Percentiles rank a stretch among this genome's conserved stretches.
These are phyloP conservation scores for Pezicula radicicola DNA, from an alignment of 2,329 filamentous ascomycete genomes.

Conservation along the genomic window DNA sequence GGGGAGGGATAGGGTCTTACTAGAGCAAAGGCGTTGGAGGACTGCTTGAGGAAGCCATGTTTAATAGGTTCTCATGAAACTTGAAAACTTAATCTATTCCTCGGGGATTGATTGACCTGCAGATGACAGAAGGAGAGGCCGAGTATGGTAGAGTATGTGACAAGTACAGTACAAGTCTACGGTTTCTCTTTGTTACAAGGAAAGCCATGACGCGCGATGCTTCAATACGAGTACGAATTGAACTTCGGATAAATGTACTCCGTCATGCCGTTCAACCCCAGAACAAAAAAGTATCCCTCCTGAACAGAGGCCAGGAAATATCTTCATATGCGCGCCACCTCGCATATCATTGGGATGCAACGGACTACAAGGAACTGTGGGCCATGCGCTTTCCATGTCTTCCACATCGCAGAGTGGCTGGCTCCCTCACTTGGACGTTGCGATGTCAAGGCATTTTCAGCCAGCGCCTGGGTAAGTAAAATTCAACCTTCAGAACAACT, in stretches of 20 bases:
- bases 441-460: background rate
- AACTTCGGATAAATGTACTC: too few species aligned
- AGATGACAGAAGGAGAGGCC: too few species aligned
- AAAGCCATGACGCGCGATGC: too few species aligned
- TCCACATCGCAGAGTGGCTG: slow-evolving; percentile 29
- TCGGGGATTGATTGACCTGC: too few species aligned
- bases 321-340: background rate
- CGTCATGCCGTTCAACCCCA: too few species aligned
- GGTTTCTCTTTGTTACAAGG: too few species aligned
- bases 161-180: too few species aligned
- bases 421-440: slow-evolving; percentile 15
- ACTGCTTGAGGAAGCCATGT: slow-evolving; percentile 71
- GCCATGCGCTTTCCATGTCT: slow-evolving; percentile 38
- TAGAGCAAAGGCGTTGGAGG: slow-evolving; percentile 69
- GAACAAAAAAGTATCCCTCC: too few species aligned
- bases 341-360: slow-evolving; percentile 32
- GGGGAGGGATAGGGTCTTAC: slow-evolving; percentile 41
- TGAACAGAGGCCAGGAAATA: background rate
- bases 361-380: slow-evolving; percentile 31
- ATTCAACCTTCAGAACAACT: background rate
- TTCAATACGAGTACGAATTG: too few species aligned
- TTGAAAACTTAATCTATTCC: background rate
- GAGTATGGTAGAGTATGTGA: too few species aligned
- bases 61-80: slow-evolving; percentile 10
- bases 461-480: background rate